A percentile compares a stretch with the other conserved stretches of the same genome.
Evolutionary conservation across 179 eudicot species (phyloP).

Genomic region (Amaranthus tricolor): DNA sequence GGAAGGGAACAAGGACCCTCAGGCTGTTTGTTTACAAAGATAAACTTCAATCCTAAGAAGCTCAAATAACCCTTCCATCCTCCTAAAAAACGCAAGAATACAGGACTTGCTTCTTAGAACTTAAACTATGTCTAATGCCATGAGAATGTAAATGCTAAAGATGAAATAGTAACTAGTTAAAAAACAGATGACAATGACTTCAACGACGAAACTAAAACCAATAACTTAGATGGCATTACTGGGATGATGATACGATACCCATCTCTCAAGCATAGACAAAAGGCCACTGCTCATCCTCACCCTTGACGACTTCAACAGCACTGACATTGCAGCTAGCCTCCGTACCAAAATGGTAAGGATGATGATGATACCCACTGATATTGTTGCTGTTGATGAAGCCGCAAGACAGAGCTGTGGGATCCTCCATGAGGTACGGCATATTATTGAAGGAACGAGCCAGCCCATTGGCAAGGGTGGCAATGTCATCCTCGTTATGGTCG

Average conservation of each 20-base stretch:
- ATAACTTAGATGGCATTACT: not conserved
- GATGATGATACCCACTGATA: conserved; percentile 34
- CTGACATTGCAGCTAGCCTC: conserved; percentile 34
- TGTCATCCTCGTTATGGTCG: conserved; percentile 26
- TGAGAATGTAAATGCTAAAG: conserved; percentile 24
- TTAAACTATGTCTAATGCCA: conserved; percentile 36
- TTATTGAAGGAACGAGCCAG: conserved; percentile 57
- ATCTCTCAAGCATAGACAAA: conserved; percentile 58
- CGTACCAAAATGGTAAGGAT: conserved; percentile 33
- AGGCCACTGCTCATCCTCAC: conserved; percentile 77
- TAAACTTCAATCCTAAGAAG: conserved; percentile 21
- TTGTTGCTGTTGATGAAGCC: conserved; percentile 31
- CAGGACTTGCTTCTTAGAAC: conserved; percentile 32
- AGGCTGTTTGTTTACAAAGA: conserved; percentile 19
- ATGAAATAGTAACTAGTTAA: not conserved
- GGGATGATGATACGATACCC: conserved; percentile 7
- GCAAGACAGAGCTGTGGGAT: conserved; percentile 30
- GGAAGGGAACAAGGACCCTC: conserved; percentile 20
- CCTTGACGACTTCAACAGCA: conserved; percentile 25
- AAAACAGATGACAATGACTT: conserved; percentile 55
- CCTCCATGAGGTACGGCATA: conserved; percentile 66
- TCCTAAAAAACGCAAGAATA: conserved; percentile 32
- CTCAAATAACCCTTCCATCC: conserved; percentile 9
- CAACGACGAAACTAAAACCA: conserved; percentile 36
- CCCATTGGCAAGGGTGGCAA: conserved; percentile 31